These are phyloP conservation scores for Botrytis squamosa DNA, from an alignment of 2,329 filamentous ascomycete genomes.

Conservation along the genomic window DNA sequence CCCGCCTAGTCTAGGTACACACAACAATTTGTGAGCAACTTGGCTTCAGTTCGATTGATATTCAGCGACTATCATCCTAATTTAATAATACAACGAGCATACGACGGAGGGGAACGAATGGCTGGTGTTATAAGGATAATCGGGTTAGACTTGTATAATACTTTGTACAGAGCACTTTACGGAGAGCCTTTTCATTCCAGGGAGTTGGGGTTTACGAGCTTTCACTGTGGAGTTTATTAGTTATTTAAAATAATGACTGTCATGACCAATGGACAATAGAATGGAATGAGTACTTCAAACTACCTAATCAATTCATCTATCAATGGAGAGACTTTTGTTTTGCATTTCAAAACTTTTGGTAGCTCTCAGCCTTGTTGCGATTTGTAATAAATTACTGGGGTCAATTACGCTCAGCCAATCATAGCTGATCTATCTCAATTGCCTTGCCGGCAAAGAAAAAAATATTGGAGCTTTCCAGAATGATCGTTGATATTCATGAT, in stretches of 20 bases:
- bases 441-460: constrained; percentile 15
- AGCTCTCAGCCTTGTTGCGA: constrained; percentile 14
- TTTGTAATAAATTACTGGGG: constrained; percentile 11
- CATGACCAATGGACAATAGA: not conserved
- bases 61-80: not conserved
- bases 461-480: constrained; percentile 24
- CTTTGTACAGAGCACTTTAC: not conserved
- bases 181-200: not conserved
- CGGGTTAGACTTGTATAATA: constrained; percentile 8
- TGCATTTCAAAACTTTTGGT: not conserved
- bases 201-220: constrained; percentile 4
- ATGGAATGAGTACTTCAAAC: not conserved
- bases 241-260: not conserved
- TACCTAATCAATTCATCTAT: not conserved
- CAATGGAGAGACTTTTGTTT: not conserved
- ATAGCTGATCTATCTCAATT: constrained; percentile 2
- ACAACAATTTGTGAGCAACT: not conserved
- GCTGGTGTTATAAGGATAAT: constrained; percentile 4
- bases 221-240: not conserved
- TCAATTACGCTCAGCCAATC: constrained; percentile 15
- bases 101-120: not conserved
- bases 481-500: constrained; percentile 17
- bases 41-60: not conserved
- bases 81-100: constrained; percentile 21
- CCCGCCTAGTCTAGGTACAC: not conserved